phyloP scores from a whole-genome alignment of 805 yeast species.

The Lachancea dasiensis region DNA sequence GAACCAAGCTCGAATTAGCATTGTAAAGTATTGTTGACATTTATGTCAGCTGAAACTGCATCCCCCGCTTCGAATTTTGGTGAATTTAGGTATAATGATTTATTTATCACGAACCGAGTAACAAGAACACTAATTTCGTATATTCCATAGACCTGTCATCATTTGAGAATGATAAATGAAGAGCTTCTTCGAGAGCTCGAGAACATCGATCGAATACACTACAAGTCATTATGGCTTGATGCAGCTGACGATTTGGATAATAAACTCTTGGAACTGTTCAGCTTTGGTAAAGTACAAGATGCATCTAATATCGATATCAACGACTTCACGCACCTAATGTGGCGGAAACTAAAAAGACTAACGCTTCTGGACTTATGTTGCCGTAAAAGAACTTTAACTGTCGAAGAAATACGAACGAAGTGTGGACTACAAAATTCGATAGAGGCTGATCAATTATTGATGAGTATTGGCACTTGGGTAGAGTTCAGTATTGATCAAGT shows the following conservation, averaged over 20 bases:
- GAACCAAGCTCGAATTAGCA: slow-evolving; percentile 26
- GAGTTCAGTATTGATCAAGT: slow-evolving; percentile 22
- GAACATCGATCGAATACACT: slow-evolving; percentile 18
- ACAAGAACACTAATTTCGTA: too few relatives aligned
- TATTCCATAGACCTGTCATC: too few relatives aligned
- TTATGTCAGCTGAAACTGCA: background rate
- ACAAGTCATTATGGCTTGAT: slow-evolving; percentile 24
- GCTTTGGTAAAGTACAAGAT: slow-evolving; percentile 26
- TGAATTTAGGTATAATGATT: too few relatives aligned
- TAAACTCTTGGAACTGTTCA: slow-evolving; percentile 22
- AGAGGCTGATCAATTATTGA: slow-evolving; percentile 21
- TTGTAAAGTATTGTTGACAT: slow-evolving; percentile 28
- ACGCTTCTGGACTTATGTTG: slow-evolving; percentile 22
- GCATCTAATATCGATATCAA: slow-evolving; percentile 1
- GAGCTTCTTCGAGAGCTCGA: slow-evolving; percentile 12
- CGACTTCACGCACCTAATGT: slow-evolving; percentile 13
- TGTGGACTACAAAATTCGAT: slow-evolving; percentile 12
- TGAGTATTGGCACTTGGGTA: slow-evolving; percentile 14
- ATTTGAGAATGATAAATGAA: background rate
- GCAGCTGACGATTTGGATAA: slow-evolving; percentile 7
- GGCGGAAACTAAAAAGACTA: slow-evolving; percentile 20
- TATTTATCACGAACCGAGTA: too few relatives aligned
- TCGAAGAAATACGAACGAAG: slow-evolving; percentile 11
- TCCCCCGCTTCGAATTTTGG: too few relatives aligned
- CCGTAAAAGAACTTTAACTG: slow-evolving; percentile 14